Evolutionary conservation across 2,329 filamentous ascomycete genomes (phyloP).

Genomic region (Sarocladium oryzae): DNA sequence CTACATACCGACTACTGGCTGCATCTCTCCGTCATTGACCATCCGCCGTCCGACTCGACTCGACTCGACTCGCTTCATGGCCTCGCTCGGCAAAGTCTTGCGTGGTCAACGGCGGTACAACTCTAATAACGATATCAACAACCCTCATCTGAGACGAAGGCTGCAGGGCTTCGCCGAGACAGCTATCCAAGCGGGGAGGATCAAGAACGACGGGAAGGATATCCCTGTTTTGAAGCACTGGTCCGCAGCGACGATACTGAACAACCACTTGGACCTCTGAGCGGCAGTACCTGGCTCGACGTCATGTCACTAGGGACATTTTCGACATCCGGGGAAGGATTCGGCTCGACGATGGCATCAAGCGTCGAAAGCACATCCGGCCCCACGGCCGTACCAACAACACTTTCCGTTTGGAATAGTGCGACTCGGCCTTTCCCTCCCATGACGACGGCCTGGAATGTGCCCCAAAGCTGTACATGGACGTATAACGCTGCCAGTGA

Average conservation of each 20-base stretch:
- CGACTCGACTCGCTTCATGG: conserved; percentile 3
- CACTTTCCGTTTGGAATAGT: not conserved
- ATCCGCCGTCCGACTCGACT: not conserved
- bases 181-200: too few relatives aligned
- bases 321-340: not conserved
- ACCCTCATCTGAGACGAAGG: too few relatives aligned
- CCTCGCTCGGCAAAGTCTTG: not conserved
- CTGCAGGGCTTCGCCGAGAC: too few relatives aligned
- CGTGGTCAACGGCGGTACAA: not conserved
- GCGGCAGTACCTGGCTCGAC: not conserved
- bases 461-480: conserved; percentile 30
- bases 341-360: not conserved
- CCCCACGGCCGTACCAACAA: not conserved
- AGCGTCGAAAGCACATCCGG: not conserved
- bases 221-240: not conserved
- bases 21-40: not conserved
- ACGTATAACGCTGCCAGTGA: conserved; percentile 27
- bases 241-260: not conserved
- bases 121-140: not conserved
- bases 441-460: conserved; percentile 32
- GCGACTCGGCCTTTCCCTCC: conserved; percentile 18
- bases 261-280: too few relatives aligned
- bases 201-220: too few relatives aligned
- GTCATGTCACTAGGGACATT: not conserved
- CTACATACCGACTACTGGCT: not conserved